These are phyloP conservation scores for Stentor roeselii DNA, from an alignment of 73 alveolate species.

Conservation along the genomic window DNA sequence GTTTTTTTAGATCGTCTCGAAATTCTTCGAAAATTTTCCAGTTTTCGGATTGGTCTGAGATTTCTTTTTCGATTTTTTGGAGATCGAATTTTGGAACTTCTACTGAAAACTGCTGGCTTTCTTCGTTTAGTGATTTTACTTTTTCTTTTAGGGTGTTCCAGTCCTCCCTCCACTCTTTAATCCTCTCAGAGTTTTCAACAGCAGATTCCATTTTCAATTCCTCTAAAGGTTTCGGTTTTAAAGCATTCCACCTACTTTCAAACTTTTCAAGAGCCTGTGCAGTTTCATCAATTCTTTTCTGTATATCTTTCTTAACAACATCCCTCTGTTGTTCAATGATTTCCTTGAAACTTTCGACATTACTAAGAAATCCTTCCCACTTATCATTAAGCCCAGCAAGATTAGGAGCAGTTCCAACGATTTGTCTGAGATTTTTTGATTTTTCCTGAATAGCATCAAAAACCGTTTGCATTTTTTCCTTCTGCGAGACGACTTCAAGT, in stretches of 20 bases:
- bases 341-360: constrained; percentile 82
- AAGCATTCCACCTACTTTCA: constrained; percentile 90
- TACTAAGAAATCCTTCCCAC: constrained; percentile 96
- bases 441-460: constrained; percentile 80
- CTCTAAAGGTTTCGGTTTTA: constrained; percentile 95
- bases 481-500: constrained; percentile 77
- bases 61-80: constrained; percentile 89
- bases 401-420: constrained; percentile 87
- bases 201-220: constrained; percentile 96
- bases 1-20: constrained; percentile 86
- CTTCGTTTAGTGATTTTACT: constrained; percentile 71
- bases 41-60: constrained; percentile 45
- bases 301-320: constrained; percentile 80
- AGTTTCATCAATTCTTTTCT: constrained; percentile 73
- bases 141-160: constrained; percentile 88
- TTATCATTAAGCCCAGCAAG: constrained; percentile 75
- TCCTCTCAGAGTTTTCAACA: constrained; percentile 78
- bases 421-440: constrained; percentile 80
- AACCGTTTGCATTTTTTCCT: constrained; percentile 75
- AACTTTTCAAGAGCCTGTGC: constrained; percentile 84
- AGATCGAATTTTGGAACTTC: constrained; percentile 72
- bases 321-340: constrained; percentile 92
- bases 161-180: constrained; percentile 87
- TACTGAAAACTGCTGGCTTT: constrained; percentile 92
- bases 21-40: constrained; percentile 98